Conservation (phyloP, 495 filamentous ascomycete species). For the Cercophora scortea region DNA sequence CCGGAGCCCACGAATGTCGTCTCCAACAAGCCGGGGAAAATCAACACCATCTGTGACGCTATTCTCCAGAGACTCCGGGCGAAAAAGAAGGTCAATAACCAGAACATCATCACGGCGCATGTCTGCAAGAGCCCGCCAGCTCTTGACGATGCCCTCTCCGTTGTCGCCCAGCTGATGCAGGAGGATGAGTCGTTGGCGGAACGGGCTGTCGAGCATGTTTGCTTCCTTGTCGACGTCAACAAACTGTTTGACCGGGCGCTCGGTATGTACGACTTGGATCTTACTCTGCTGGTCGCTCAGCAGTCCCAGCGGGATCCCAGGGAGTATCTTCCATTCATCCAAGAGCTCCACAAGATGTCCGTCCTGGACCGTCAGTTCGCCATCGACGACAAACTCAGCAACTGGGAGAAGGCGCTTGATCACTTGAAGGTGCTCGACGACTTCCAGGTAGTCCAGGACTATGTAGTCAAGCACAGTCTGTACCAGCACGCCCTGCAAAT, state of each 20-base stretch:
- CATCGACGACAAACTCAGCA: constrained; percentile 80
- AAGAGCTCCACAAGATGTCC: constrained; percentile 68
- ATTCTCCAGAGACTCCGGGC: constrained; percentile 61
- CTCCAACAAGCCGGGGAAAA: constrained; percentile 53
- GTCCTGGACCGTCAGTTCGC: constrained; percentile 62
- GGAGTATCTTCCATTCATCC: constrained; percentile 92
- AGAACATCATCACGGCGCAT: constrained; percentile 90
- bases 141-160: constrained; percentile 72
- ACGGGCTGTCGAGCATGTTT: constrained; percentile 87
- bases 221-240: constrained; percentile 90
- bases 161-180: constrained; percentile 67
- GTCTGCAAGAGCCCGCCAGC: constrained; percentile 90
- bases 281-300: constrained; percentile 84
- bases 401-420: constrained; percentile 65
- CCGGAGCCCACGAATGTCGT: background rate
- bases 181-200: constrained; percentile 63
- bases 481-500: constrained; percentile 69
- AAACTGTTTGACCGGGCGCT: constrained; percentile 86
- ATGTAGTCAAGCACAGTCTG: constrained; percentile 69
- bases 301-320: constrained; percentile 93
- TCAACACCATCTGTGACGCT: constrained; percentile 84
- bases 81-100: constrained; percentile 61
- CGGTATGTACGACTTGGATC: constrained; percentile 83
- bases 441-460: constrained; percentile 69
- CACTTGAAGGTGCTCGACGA: constrained; percentile 58